phyloP scores from a whole-genome alignment of 2,329 filamentous ascomycete species.

The Ceratocystis diversiconidia region DNA sequence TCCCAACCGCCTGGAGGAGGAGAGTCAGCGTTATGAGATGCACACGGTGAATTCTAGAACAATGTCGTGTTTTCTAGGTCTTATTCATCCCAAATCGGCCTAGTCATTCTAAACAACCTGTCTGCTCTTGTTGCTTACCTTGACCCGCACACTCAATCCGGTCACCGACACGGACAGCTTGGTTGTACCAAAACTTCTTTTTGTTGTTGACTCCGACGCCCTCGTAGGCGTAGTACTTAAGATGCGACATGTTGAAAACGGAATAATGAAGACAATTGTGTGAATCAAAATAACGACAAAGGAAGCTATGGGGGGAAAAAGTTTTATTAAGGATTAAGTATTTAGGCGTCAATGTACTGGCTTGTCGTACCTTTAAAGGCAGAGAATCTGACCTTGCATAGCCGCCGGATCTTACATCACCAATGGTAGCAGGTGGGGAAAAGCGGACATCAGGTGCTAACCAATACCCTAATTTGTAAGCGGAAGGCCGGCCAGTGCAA shows the following conservation, averaged over 20 bases:
- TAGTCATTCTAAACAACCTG: too few relatives aligned
- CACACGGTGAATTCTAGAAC: background rate
- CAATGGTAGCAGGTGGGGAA: too few relatives aligned
- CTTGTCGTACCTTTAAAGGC: too few relatives aligned
- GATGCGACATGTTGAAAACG: constrained; percentile 22
- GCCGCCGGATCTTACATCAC: too few relatives aligned
- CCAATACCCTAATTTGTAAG: too few relatives aligned
- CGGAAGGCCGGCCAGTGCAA: too few relatives aligned
- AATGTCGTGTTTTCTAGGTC: background rate
- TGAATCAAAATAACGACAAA: too few relatives aligned
- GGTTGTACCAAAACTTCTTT: constrained; percentile 29
- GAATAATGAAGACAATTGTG: background rate
- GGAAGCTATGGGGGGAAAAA: background rate
- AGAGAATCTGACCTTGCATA: too few relatives aligned
- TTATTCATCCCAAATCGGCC: background rate
- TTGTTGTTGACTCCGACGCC: constrained; percentile 24
- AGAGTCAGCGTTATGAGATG: background rate
- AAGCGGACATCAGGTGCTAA: too few relatives aligned
- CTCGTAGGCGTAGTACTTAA: constrained; percentile 26
- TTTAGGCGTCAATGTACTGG: too few relatives aligned
- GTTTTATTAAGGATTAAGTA: background rate
- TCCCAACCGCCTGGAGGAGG: constrained; percentile 21
- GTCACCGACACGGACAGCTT: constrained; percentile 36
- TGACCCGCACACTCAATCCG: constrained; percentile 34
- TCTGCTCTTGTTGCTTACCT: constrained; percentile 24